phyloP scores from a whole-genome alignment of 1,284 basidiomycete genomes.

The Omphalotus olearius region DNA sequence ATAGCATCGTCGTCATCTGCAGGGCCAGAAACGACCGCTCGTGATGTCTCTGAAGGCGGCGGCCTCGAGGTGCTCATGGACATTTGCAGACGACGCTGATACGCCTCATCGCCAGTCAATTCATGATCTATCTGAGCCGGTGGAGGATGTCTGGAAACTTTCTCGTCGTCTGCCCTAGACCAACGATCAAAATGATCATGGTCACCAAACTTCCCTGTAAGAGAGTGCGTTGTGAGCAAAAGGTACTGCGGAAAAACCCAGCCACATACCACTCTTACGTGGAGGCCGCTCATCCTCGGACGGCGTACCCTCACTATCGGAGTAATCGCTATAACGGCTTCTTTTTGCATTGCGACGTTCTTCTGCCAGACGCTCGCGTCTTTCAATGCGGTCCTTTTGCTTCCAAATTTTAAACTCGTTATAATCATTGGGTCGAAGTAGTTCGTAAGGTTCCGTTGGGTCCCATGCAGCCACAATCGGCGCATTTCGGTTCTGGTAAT shows the following conservation, averaged over 20 bases:
- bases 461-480: constrained; percentile 61
- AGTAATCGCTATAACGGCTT: constrained; percentile 56
- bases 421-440: constrained; percentile 81
- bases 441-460: constrained; percentile 75
- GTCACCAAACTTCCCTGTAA: constrained; percentile 51
- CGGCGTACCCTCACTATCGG: constrained; percentile 57
- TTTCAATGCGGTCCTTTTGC: constrained; percentile 67
- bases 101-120: constrained; percentile 61
- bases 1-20: constrained; percentile 21
- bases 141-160: constrained; percentile 22
- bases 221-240: constrained; percentile 3
- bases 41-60: constrained; percentile 20
- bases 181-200: constrained; percentile 45
- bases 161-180: constrained; percentile 48
- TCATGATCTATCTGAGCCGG: constrained; percentile 30
- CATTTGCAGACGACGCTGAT: constrained; percentile 55
- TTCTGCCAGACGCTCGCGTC: constrained; percentile 57
- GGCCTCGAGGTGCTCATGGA: constrained; percentile 26
- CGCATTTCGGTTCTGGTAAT: constrained; percentile 54
- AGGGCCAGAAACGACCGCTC: constrained; percentile 9
- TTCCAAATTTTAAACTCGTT: constrained; percentile 80
- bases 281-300: constrained; percentile 71
- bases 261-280: constrained; percentile 60
- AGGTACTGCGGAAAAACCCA: constrained; percentile 2
- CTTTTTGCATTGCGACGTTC: constrained; percentile 57